Evolutionary conservation across 1,284 basidiomycete species (phyloP).

Genomic region (Pterulicium gracile): DNA sequence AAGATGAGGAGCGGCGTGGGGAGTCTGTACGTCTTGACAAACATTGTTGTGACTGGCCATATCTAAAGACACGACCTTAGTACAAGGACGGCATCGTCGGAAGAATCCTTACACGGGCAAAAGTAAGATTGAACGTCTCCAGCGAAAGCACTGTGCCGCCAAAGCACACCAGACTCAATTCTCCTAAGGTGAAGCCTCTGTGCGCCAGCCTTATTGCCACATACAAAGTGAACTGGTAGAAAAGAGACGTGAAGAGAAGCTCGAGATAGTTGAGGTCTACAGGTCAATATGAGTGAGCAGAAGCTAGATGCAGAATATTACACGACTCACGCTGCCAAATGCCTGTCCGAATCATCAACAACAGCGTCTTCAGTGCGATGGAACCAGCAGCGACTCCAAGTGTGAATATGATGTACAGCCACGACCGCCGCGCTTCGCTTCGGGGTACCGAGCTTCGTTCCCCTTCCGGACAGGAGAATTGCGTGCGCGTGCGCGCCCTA

Average conservation of each 20-base stretch:
- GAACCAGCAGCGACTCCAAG: constrained; percentile 37
- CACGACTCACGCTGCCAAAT: constrained; percentile 56
- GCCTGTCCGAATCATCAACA: constrained; percentile 30
- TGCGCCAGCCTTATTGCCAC: constrained; percentile 84
- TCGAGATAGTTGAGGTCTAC: constrained; percentile 76
- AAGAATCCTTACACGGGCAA: constrained; percentile 52
- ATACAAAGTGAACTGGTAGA: constrained; percentile 91
- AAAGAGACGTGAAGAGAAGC: constrained; percentile 61
- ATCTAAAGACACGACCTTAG: constrained; percentile 36
- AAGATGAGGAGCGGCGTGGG: constrained; percentile 90
- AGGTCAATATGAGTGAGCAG: constrained; percentile 7
- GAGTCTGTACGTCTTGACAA: constrained; percentile 86
- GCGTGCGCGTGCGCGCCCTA: constrained; percentile 28
- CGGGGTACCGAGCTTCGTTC: constrained; percentile 70
- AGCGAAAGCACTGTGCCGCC: constrained; percentile 82
- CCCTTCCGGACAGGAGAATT: constrained; percentile 33
- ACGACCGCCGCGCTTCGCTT: constrained; percentile 49
- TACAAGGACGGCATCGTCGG: constrained; percentile 1
- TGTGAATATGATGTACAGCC: constrained; percentile 55
- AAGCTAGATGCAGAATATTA: constrained; percentile 6
- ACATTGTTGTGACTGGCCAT: constrained; percentile 71
- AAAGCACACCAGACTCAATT: constrained; percentile 81
- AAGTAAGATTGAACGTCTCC: constrained; percentile 78
- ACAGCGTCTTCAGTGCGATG: constrained; percentile 34
- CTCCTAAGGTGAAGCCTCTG: constrained; percentile 90